phyloP scores from a whole-genome alignment of 75 land plant genomes.

The Pinus tabuliformis region DNA sequence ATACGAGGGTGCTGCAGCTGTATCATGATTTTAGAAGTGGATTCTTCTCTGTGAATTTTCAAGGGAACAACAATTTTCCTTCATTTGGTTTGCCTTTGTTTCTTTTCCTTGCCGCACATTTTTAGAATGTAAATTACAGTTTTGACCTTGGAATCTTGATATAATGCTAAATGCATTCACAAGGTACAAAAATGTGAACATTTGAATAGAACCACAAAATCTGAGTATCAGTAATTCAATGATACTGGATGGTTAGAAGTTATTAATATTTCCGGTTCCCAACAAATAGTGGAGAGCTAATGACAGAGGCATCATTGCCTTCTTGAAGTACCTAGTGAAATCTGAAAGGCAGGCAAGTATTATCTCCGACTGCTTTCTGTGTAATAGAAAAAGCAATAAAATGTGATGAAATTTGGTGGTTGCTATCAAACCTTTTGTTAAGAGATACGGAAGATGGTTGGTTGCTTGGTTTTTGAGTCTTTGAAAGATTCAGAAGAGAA shows the following conservation, averaged over 20 bases:
- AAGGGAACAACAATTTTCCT: conserved; percentile 9
- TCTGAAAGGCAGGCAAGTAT: background rate
- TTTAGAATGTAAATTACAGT: conserved; percentile 4
- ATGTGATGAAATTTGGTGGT: background rate
- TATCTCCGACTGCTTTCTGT: background rate
- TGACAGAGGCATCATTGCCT: background rate
- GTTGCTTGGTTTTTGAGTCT: background rate
- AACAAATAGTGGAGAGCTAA: conserved; percentile 2
- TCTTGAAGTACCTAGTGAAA: background rate
- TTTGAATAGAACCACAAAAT: background rate
- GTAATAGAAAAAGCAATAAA: background rate
- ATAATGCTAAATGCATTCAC: background rate
- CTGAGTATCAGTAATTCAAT: background rate
- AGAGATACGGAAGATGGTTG: background rate
- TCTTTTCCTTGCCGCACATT: background rate
- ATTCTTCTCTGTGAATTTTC: conserved; percentile 6
- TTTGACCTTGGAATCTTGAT: conserved; percentile 2
- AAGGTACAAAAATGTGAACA: background rate
- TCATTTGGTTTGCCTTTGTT: conserved; percentile 10
- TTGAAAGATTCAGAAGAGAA: background rate
- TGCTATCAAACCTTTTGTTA: background rate
- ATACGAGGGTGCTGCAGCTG: conserved; percentile 4
- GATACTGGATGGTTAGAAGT: background rate
- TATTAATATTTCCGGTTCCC: background rate
- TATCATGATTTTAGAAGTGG: conserved; percentile 6